A percentile compares a stretch with the other conserved stretches of the same genome.
Evolutionary conservation across 805 yeast genomes (phyloP).

Genomic region (Candida manassasensis): DNA sequence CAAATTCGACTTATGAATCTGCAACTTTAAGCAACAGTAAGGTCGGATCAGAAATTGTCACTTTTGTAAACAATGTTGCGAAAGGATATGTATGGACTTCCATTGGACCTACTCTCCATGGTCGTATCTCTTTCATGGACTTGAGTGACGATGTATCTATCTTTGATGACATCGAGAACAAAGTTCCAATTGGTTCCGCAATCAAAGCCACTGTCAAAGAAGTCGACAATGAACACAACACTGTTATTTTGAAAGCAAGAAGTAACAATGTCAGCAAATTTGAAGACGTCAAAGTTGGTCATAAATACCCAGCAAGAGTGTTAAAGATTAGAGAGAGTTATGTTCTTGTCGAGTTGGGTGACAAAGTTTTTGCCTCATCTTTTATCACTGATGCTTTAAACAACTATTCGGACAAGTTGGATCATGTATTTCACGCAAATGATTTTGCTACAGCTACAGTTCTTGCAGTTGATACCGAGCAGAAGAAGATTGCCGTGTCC

Average conservation of each 20-base stretch:
- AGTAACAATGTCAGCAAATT: slow-evolving; percentile 35
- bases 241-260: slow-evolving; percentile 49
- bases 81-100: slow-evolving; percentile 64
- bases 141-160: slow-evolving; percentile 50
- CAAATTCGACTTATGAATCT: slow-evolving; percentile 21
- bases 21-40: slow-evolving; percentile 39
- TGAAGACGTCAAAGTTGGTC: slow-evolving; percentile 51
- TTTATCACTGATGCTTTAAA: slow-evolving; percentile 74
- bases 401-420: slow-evolving; percentile 54
- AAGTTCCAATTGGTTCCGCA: slow-evolving; percentile 70
- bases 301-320: slow-evolving; percentile 57
- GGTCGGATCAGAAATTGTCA: slow-evolving; percentile 49
- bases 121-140: slow-evolving; percentile 62
- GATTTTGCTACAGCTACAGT: slow-evolving; percentile 58
- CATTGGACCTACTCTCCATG: slow-evolving; percentile 63
- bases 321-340: slow-evolving; percentile 53
- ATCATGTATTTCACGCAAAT: slow-evolving; percentile 45
- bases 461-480: slow-evolving; percentile 40
- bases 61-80: slow-evolving; percentile 61
- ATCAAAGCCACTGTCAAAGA: slow-evolving; percentile 52
- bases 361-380: slow-evolving; percentile 56
- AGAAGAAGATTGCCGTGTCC: slow-evolving; percentile 57
- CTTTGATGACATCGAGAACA: slow-evolving; percentile 46
- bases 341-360: slow-evolving; percentile 68
- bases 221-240: slow-evolving; percentile 49